These are phyloP conservation scores for Ulota crispa DNA, from an alignment of 225 moss, liverwort and hornwort species.

Conservation along the genomic window DNA sequence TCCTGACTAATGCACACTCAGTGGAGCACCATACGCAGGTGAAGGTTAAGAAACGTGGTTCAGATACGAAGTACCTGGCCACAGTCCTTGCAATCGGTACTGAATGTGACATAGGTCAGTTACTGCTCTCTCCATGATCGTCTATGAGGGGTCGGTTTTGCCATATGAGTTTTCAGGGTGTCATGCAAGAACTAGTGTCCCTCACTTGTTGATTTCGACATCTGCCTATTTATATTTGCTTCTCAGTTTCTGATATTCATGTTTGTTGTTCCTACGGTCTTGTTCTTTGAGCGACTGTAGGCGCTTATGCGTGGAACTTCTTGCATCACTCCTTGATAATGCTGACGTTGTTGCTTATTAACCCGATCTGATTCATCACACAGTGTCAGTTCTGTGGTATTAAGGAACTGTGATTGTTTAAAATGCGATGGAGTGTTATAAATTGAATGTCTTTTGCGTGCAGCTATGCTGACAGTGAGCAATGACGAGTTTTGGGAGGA, in stretches of 20 bases:
- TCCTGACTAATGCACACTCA: conserved; percentile 96
- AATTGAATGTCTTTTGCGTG: conserved; percentile 26
- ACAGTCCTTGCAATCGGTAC: conserved; percentile 97
- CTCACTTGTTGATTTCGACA: not conserved
- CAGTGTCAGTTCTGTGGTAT: not conserved
- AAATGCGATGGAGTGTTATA: conserved; percentile 12
- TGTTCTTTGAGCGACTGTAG: not conserved
- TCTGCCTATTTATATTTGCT: not conserved
- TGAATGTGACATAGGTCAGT: conserved; percentile 96
- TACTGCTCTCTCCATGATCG: conserved; percentile 14
- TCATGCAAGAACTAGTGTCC: not conserved
- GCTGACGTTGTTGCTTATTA: not conserved
- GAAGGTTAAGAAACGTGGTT: conserved; percentile 98
- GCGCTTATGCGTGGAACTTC: not conserved
- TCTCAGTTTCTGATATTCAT: not conserved
- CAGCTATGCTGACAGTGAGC: conserved; percentile 95
- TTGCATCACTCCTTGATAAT: conserved; percentile 8
- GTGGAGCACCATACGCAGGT: conserved; percentile 99
- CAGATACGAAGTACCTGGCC: conserved; percentile 96
- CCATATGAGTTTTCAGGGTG: conserved; percentile 9
- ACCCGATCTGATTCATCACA: not conserved
- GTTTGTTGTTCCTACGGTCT: not conserved
- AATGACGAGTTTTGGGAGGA: conserved; percentile 97
- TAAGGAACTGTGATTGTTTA: not conserved
- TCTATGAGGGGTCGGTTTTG: conserved; percentile 10